A percentile compares a stretch with the other conserved stretches of the same genome.
Conservation (phyloP, 306 rosid genomes). For the Vigna trinervia region DNA sequence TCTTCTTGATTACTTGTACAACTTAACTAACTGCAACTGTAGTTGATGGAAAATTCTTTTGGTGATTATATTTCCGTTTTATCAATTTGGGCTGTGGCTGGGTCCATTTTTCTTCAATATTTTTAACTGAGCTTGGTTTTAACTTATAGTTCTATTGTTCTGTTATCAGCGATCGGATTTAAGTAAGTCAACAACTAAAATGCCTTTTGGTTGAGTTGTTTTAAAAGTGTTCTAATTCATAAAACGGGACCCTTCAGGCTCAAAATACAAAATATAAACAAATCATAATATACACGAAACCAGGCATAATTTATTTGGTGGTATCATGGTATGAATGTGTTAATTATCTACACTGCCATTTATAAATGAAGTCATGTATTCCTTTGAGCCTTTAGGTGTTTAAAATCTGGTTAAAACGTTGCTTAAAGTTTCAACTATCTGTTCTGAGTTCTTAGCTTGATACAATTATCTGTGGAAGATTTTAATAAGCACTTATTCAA, state of each 20-base stretch:
- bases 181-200: not conserved
- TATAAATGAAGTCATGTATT: conserved; percentile 7
- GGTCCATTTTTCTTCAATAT: conserved; percentile 21
- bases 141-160: not conserved
- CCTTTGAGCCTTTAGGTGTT: not conserved
- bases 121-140: not conserved
- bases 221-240: not conserved
- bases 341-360: not conserved
- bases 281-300: not conserved
- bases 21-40: conserved; percentile 1
- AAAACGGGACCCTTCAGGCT: not conserved
- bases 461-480: conserved; percentile 13
- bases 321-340: not conserved
- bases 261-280: not conserved
- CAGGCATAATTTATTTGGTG: conserved; percentile 5
- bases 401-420: not conserved
- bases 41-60: conserved; percentile 4
- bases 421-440: not conserved
- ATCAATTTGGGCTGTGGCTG: conserved; percentile 16
- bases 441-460: conserved; percentile 19
- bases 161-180: conserved; percentile 13
- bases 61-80: not conserved
- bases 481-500: not conserved
- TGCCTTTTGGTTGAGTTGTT: conserved; percentile 5
- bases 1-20: not conserved